Conservation (phyloP, 2,329 filamentous ascomycete genomes). For the Aureobasidium sp. region DNA sequence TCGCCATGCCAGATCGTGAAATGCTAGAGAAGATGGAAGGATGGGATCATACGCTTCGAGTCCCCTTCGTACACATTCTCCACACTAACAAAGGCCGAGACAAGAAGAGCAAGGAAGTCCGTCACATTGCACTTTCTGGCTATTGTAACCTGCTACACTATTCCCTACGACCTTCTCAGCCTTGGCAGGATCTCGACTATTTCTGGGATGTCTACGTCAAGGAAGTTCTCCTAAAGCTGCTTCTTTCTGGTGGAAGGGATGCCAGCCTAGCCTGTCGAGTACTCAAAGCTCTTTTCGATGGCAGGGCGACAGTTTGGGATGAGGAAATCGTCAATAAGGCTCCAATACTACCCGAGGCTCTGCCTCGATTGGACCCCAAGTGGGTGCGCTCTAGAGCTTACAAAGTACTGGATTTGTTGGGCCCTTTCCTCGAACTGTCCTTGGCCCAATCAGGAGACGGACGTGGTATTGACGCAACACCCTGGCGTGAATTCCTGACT, state of each 20-base stretch:
- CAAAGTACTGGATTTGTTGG: conserved; percentile 55
- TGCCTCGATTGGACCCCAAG: conserved; percentile 73
- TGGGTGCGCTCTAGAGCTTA: conserved; percentile 72
- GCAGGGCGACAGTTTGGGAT: conserved; percentile 56
- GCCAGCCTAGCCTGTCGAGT: conserved; percentile 57
- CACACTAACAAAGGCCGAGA: conserved; percentile 56
- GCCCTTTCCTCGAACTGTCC: conserved; percentile 43
- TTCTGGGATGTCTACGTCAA: conserved; percentile 73
- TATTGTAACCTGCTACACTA: conserved; percentile 81
- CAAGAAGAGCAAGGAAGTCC: conserved; percentile 35
- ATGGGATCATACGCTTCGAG: conserved; percentile 55
- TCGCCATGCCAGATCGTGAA: conserved; percentile 55
- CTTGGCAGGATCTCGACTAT: conserved; percentile 57
- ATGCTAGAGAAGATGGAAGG: conserved; percentile 46
- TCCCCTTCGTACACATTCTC: conserved; percentile 53
- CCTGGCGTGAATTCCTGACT: conserved; percentile 43
- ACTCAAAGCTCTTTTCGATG: conserved; percentile 63
- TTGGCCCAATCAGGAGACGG: conserved; percentile 31
- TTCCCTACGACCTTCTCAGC: conserved; percentile 61
- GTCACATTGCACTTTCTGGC: conserved; percentile 58
- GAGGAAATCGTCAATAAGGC: conserved; percentile 58
- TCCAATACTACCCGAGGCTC: conserved; percentile 53
- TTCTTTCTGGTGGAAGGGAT: conserved; percentile 42
- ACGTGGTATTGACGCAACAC: conserved; percentile 18
- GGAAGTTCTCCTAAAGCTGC: conserved; percentile 52